phyloP scores from a whole-genome alignment of 768 basidiomycete species.

The Pleurotus tuber-regium region DNA sequence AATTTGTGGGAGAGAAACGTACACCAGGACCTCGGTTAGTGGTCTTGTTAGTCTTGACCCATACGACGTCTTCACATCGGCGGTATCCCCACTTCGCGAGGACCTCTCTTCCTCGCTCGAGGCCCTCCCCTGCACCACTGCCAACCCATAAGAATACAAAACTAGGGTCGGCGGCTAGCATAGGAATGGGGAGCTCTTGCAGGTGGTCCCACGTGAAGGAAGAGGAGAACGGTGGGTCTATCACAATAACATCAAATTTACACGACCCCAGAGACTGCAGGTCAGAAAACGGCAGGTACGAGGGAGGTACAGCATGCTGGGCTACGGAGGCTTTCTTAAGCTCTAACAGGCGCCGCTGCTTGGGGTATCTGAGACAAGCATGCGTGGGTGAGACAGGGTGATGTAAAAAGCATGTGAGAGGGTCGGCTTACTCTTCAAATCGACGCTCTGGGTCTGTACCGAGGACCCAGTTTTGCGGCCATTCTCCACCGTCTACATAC shows the following conservation, averaged over 20 bases:
- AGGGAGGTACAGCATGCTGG: slow-evolving; percentile 65
- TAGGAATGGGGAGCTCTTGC: slow-evolving; percentile 76
- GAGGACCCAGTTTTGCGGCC: slow-evolving; percentile 92
- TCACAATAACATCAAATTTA: slow-evolving; percentile 89
- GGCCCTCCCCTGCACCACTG: slow-evolving; percentile 81
- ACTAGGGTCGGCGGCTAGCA: slow-evolving; percentile 85
- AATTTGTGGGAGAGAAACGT: slow-evolving; percentile 24
- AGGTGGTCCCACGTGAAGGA: slow-evolving; percentile 86
- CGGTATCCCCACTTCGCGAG: slow-evolving; percentile 94
- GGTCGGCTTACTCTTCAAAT: slow-evolving; percentile 98
- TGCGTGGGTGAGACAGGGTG: neutral
- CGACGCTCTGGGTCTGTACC: slow-evolving; percentile 86
- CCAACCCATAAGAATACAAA: slow-evolving; percentile 98
- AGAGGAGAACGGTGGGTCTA: slow-evolving; percentile 88
- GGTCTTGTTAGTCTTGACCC: slow-evolving; percentile 88
- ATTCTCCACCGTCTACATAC: slow-evolving; percentile 89
- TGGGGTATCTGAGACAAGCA: slow-evolving; percentile 72
- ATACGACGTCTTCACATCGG: slow-evolving; percentile 96
- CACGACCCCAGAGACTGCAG: slow-evolving; percentile 54
- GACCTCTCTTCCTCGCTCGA: slow-evolving; percentile 89
- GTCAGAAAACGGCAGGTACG: slow-evolving; percentile 63
- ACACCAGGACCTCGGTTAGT: slow-evolving; percentile 76
- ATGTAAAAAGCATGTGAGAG: slow-evolving; percentile 29
- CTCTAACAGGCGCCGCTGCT: slow-evolving; percentile 79
- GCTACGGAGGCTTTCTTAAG: slow-evolving; percentile 82